Evolutionary conservation across 2,329 filamentous ascomycete genomes (phyloP).

Genomic region (Sporothrix globosa): DNA sequence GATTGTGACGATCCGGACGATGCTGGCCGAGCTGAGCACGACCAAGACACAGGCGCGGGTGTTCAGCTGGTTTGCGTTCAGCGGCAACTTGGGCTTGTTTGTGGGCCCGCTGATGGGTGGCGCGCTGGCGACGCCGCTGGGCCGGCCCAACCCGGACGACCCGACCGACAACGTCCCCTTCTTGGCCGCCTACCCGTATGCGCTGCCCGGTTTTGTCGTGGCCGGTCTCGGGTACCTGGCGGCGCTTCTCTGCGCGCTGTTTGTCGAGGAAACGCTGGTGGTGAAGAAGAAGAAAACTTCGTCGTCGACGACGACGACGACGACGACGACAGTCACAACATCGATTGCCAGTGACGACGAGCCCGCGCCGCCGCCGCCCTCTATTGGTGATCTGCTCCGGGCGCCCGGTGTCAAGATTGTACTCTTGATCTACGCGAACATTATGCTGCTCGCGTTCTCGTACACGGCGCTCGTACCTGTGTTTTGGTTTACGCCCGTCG

Average conservation of each 20-base stretch:
- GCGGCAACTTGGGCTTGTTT: slow-evolving; percentile 73
- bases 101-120: slow-evolving; percentile 72
- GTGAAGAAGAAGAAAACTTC: neutral
- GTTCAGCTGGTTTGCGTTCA: slow-evolving; percentile 78
- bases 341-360: neutral
- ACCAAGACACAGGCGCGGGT: slow-evolving; percentile 69
- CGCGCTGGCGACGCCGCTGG: slow-evolving; percentile 66
- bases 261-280: slow-evolving; percentile 64
- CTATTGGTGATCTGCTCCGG: slow-evolving; percentile 59
- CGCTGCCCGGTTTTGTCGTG: slow-evolving; percentile 63
- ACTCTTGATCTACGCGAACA: slow-evolving; percentile 66
- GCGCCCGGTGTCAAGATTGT: slow-evolving; percentile 68
- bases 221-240: slow-evolving; percentile 58
- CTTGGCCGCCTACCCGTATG: slow-evolving; percentile 67
- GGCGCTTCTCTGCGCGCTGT: slow-evolving; percentile 56
- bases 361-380: slow-evolving; percentile 36
- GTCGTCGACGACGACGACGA: neutral
- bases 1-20: slow-evolving; percentile 73
- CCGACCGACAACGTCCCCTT: slow-evolving; percentile 48
- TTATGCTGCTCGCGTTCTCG: slow-evolving; percentile 69
- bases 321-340: neutral
- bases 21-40: slow-evolving; percentile 75
- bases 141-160: slow-evolving; percentile 55
- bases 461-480: slow-evolving; percentile 73
- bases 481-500: slow-evolving; percentile 66